Evolutionary conservation across 331 rosid species (phyloP), one percentile per base, ranked within the genome.

Genomic region (Malus hybrid): DNA sequence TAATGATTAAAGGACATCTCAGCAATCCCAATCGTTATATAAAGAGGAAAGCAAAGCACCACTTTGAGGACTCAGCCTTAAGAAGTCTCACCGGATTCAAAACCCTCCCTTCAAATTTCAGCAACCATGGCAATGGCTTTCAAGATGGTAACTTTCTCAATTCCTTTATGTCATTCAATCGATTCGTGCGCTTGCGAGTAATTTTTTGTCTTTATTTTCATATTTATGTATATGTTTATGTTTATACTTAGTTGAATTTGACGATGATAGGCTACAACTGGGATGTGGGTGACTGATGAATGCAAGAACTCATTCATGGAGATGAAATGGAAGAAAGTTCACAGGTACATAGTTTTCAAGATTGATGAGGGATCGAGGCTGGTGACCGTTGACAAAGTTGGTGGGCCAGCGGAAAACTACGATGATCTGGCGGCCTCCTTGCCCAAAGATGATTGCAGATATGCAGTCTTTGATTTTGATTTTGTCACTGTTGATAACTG

Each of bases 271-370:
- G 99, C 99, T 15, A 95, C 99, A 1, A 95, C 98, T 15, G 99
- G 98, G 77, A 95, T 95, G 99, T 90, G 97, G 97, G 98, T 95
- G 33, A 90, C 98, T 3, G 99, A 95, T 31, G 99, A 95, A 84
- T 95, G 99, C 81, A 95, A 92, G 91, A 95, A 78, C 76, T 92
- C 97, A 0, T 95, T 95, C 90, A 88, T 89, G 96, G 99, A 92
- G 78, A 92, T 95, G 99, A 95, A 95, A 76, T 95, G 99, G 99
- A 95, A 95, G 88, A 95, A 95, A 85, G 93, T 92, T 3, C 93
- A 88, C 72, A 81, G 96, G 64, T 95, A 85, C 90, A 90, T 95
- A 69, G 99, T 95, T 24, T 95, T 84, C 92, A 95, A 95, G 93
- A 95, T 95, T 85, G 99, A 95, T 13, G 99, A 95, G 73, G 81